phyloP scores from a whole-genome alignment of 129 eudicot species.

The Helianthus tuberosus region DNA sequence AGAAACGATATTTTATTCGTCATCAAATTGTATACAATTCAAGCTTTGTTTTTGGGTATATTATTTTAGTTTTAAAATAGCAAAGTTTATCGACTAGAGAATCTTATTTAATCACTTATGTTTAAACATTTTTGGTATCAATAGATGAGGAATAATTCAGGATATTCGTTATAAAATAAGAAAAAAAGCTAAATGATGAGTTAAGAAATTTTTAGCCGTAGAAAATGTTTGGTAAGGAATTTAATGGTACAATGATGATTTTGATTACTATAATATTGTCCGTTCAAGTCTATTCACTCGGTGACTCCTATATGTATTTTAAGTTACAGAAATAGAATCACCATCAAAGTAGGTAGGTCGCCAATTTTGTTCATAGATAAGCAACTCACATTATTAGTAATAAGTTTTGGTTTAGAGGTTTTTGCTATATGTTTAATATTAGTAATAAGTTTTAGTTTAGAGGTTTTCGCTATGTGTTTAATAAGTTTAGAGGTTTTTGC shows the following conservation, averaged over 20 bases:
- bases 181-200: conserved; percentile 1
- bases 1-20: too few relatives aligned
- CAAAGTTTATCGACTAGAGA: too few relatives aligned
- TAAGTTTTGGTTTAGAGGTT: not conserved
- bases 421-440: too few relatives aligned
- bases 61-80: too few relatives aligned
- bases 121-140: too few relatives aligned
- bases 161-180: not conserved
- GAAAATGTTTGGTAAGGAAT: conserved; percentile 15
- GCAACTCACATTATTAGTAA: not conserved
- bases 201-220: conserved; percentile 26
- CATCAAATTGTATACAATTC: too few relatives aligned
- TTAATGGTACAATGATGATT: conserved; percentile 14
- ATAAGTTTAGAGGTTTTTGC: too few relatives aligned
- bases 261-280: conserved; percentile 21
- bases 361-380: conserved; percentile 21
- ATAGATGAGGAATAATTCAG: too few relatives aligned
- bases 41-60: too few relatives aligned
- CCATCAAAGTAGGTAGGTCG: conserved; percentile 21
- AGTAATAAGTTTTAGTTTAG: not conserved
- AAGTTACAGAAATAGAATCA: not conserved
- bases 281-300: conserved; percentile 29
- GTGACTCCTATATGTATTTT: conserved; percentile 4
- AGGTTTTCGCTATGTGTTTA: too few relatives aligned
- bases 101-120: too few relatives aligned